phyloP scores from a whole-genome alignment of 2,329 filamentous ascomycete genomes.

The Fusarium lateritium region DNA sequence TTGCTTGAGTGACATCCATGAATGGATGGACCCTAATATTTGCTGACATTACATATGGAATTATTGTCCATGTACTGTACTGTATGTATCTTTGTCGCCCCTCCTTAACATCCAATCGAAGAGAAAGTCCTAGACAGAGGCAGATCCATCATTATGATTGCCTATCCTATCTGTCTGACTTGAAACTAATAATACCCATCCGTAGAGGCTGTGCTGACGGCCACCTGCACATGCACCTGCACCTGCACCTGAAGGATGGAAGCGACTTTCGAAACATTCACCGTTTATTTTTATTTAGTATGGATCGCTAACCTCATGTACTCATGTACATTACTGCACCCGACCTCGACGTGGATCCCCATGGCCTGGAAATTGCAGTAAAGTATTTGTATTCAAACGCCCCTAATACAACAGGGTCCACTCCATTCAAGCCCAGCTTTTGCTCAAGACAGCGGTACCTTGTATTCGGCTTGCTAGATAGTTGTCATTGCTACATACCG shows the following conservation, averaged over 20 bases:
- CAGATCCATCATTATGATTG: constrained; percentile 19
- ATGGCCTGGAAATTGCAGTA: constrained; percentile 43
- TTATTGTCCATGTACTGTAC: not conserved
- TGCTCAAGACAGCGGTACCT: constrained; percentile 25
- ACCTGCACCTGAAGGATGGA: constrained; percentile 26
- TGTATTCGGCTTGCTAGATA: constrained; percentile 15
- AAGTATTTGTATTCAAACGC: constrained; percentile 37
- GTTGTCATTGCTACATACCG: constrained; percentile 12
- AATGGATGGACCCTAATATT: constrained; percentile 15
- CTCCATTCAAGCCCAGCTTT: constrained; percentile 24
- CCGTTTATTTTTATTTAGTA: constrained; percentile 41
- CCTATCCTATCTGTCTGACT: constrained; percentile 2
- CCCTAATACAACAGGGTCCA: constrained; percentile 42
- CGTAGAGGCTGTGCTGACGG: constrained; percentile 39
- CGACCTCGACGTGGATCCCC: constrained; percentile 35
- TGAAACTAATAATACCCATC: constrained; percentile 28
- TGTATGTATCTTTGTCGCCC: constrained; percentile 1
- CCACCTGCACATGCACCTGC: constrained; percentile 29
- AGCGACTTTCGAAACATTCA: constrained; percentile 41
- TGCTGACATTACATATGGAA: constrained; percentile 23
- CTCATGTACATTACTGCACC: not conserved
- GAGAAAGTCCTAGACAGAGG: constrained; percentile 10
- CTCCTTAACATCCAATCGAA: constrained; percentile 15
- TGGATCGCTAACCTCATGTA: constrained; percentile 25
- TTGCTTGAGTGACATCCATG: constrained; percentile 37